Percentiles rank a stretch among this genome's conserved stretches.
phyloP scores from a whole-genome alignment of 1,284 basidiomycete genomes.

The Tylopilus sp. region DNA sequence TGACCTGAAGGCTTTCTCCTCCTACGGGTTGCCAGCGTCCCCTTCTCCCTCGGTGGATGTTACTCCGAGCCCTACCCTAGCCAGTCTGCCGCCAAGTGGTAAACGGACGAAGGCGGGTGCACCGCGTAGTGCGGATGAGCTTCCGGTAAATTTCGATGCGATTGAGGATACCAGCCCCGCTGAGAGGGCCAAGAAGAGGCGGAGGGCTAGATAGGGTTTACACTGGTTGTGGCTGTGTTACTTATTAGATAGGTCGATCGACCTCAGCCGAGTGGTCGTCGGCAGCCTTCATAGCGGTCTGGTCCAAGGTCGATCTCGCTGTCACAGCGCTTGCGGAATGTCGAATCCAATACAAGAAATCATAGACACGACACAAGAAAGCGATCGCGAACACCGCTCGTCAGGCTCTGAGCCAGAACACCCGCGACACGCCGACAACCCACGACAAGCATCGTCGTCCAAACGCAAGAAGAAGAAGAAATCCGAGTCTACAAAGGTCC shows the following conservation, averaged over 20 bases:
- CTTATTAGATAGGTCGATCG: neutral
- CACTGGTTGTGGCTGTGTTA: conserved; percentile 18
- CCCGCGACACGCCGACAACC: conserved; percentile 25
- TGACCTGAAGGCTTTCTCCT: conserved; percentile 50
- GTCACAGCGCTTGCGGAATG: conserved; percentile 11
- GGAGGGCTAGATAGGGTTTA: conserved; percentile 15
- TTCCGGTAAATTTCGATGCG: neutral
- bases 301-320: too few species aligned
- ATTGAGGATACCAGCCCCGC: conserved; percentile 23
- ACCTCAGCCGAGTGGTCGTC: too few species aligned
- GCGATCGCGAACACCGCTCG: conserved; percentile 31
- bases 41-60: conserved; percentile 11
- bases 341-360: conserved; percentile 40
- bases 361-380: conserved; percentile 38
- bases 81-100: conserved; percentile 8
- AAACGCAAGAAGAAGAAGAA: conserved; percentile 79
- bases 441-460: conserved; percentile 40
- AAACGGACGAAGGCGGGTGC: conserved; percentile 16
- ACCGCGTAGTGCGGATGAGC: conserved; percentile 5
- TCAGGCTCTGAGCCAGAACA: conserved; percentile 37
- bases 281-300: too few species aligned
- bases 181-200: conserved; percentile 37
- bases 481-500: conserved; percentile 56
- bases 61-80: conserved; percentile 12
- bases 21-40: conserved; percentile 38